Base-by-base conservation (phyloP, 495 filamentous ascomycete species). In the Cairneyella variabilis region DNA sequence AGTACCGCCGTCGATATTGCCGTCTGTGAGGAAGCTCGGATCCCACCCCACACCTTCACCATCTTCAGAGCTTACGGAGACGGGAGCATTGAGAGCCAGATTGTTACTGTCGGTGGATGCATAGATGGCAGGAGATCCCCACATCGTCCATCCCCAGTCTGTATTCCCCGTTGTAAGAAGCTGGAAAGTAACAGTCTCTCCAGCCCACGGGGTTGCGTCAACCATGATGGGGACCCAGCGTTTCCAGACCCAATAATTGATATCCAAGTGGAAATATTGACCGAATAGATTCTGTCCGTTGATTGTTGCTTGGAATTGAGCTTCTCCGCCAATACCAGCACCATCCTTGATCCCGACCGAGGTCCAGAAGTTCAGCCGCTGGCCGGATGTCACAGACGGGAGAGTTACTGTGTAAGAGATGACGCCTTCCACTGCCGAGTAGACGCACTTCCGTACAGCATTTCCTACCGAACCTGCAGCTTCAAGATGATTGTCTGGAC, bases 281-380 rank as follows among this genome's bases (percentile, higher is more conserved):
- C 48, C 48, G 20, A 51, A 51, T 3, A 51, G 21, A 30, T 25
- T 25, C 6, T 25, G 22, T 2, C 37, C 23, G 21, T 51, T 51
- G 11, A 41, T 23, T 2, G 2, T 37, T 3, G 21, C 48, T 22
- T 51, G 48, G 25, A 51, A 51, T 30, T 51, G 32, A 8, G 10
- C 25, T 23, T 51, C 48, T 16, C 48, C 48, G 11, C 48, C 48
- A 25, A 51, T 16, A 1, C 48, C 48, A 20, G 48, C 48, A 5
- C 48, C 48, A 41, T 51, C 48, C 27, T 41, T 51, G 34, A 51
- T 51, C n/a, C 48, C 48, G 8, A 51, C 9, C 8, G 48, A 51
- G 2, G 48, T 51, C 48, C 48, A 51, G 36, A 51, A 28, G 34
- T 51, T 51, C 18, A 51, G 22, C 20, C 48, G 18, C 23, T 51